These are phyloP conservation scores for Artemisia annua DNA, from an alignment of 129 eudicot genomes.

Conservation along the genomic window DNA sequence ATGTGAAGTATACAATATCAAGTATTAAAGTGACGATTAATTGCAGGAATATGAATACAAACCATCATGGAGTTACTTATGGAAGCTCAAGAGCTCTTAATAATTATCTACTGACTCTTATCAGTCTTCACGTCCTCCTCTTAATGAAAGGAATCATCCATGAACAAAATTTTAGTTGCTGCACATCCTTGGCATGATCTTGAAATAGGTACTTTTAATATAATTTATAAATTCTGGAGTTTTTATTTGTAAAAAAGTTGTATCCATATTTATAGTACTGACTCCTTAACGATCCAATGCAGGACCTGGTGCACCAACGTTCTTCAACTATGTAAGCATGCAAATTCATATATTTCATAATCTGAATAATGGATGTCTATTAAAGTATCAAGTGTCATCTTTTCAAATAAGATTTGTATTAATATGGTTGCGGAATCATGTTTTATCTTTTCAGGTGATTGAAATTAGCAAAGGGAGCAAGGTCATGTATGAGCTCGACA, in stretches of 20 bases:
- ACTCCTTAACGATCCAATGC: conserved; percentile 32
- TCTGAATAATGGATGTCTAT: not conserved
- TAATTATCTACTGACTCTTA: no score
- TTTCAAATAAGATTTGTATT: no score
- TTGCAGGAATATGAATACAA: no score
- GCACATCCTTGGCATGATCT: conserved; percentile 99
- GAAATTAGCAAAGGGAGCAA: conserved; percentile 92
- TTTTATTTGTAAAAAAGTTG: conserved; percentile 4
- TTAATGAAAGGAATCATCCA: conserved; percentile 52
- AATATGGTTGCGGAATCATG: conserved; percentile 1
- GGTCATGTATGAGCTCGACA: conserved; percentile 95
- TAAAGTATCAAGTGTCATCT: no score
- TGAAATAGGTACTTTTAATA: conserved; percentile 58
- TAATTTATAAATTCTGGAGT: not conserved
- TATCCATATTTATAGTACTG: conserved; percentile 10
- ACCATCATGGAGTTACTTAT: no score
- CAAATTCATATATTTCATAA: not conserved
- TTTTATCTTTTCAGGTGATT: conserved; percentile 60
- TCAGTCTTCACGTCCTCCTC: no score
- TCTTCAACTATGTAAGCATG: conserved; percentile 76
- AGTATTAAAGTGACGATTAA: no score
- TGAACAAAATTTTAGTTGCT: conserved; percentile 84
- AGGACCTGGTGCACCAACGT: conserved; percentile 88
- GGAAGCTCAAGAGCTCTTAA: no score
- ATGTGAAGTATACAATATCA: no score